Evolutionary conservation across 768 basidiomycete species (phyloP).

Genomic region (Russula brevipes): DNA sequence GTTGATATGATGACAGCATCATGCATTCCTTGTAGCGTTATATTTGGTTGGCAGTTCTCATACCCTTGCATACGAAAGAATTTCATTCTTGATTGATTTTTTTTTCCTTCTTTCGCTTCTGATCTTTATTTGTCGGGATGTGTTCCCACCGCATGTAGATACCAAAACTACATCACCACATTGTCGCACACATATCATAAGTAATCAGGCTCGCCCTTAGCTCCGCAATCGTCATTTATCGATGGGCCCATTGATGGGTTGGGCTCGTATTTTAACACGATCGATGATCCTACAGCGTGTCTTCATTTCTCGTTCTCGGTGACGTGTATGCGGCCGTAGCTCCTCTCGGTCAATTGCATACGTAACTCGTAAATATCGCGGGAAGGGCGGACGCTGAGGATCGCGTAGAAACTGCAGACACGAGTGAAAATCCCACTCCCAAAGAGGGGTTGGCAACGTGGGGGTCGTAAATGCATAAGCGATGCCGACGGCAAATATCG

Average conservation of each 20-base stretch:
- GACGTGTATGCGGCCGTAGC: too few relatives aligned
- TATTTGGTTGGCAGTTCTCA: conserved; percentile 16
- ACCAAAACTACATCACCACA: not conserved
- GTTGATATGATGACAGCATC: conserved; percentile 16
- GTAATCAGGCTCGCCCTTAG: not conserved
- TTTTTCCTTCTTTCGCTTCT: conserved; percentile 1
- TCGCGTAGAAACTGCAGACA: too few relatives aligned
- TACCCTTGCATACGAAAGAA: conserved; percentile 19
- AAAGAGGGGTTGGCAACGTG: too few relatives aligned
- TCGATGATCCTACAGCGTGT: too few relatives aligned
- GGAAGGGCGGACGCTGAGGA: too few relatives aligned
- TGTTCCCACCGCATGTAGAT: not conserved
- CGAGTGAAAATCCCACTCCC: too few relatives aligned
- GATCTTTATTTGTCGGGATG: not conserved
- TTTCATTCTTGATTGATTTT: conserved; percentile 10
- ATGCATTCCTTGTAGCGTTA: conserved; percentile 28
- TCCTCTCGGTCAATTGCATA: too few relatives aligned
- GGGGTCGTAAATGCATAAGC: too few relatives aligned
- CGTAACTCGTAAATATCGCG: too few relatives aligned
- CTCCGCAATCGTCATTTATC: not conserved
- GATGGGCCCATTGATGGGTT: not conserved
- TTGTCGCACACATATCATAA: not conserved
- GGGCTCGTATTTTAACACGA: too few relatives aligned
- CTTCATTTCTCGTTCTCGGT: too few relatives aligned
- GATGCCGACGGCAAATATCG: too few relatives aligned